Base-by-base conservation (phyloP, 352 stramenopile genomes). In the Phytopythium mirpurense region DNA sequence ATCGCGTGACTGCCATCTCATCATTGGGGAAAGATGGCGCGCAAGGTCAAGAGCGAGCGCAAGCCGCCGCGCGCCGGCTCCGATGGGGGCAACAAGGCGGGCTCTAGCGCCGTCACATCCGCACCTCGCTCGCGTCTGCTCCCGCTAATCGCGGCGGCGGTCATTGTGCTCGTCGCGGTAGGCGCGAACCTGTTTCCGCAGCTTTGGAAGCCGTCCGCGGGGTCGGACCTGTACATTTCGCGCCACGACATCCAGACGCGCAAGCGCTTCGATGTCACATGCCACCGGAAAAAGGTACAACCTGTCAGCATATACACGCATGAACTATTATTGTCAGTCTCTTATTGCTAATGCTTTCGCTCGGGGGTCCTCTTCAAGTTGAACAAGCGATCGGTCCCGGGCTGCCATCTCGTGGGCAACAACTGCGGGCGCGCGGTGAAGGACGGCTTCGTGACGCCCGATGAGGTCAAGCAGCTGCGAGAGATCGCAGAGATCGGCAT, bases 401-500 rank as follows among this genome's bases (percentile, higher is more conserved):
- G 83, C 5, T 93, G 83, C 63, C 77, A 91, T 64, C 72, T 76
- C 42, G 29, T 69, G 19, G 74, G 78, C 37, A 65, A 67, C 26
- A 67, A 83, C 34, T 96, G 86, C 52, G 83, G 83, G 0, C 86
- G 86, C 16, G 76, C 67, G 2, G 42, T 96, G 24, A 65, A 71
- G 12, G 86, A 95, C 58, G 63, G 70, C 27, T 95, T 96, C 45
- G 67, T 94, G 35, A 78, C 74, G n/a, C 56, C 62, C 1, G 60
- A 83, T 24, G 82, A 93, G 38, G 75, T 94, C n/a, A 51, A 62
- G 1, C 59, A 78, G 42, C 67, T 96, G 63, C 78, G 78, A 0
- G 68, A 78, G 50, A 96, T 96, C 54, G 86, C 86, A 0, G 80
- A 95, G 60, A 74, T 78, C 29, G 87, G 86, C 26, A 96, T 96